These are phyloP conservation scores for Euphorbia pulcherrima DNA, from an alignment of 345 rosid genomes.

Conservation along the genomic window DNA sequence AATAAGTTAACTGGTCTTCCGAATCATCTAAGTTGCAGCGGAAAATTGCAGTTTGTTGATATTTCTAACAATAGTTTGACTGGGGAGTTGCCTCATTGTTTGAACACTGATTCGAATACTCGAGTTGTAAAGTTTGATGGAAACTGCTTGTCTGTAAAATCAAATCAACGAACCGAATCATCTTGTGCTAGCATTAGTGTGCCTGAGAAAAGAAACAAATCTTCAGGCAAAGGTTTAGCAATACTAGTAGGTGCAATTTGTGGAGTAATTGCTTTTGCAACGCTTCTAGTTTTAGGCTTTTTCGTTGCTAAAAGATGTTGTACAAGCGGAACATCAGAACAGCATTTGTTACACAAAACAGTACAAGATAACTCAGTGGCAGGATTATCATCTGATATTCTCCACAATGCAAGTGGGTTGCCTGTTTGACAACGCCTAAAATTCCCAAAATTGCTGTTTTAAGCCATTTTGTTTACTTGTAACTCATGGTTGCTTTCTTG, in stretches of 20 bases:
- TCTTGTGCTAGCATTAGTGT: conserved; percentile 41
- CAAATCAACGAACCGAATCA: conserved; percentile 46
- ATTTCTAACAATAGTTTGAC: conserved; percentile 54
- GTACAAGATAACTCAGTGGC: conserved; percentile 39
- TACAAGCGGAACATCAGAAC: conserved; percentile 42
- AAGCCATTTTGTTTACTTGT: no score
- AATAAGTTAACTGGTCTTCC: conserved; percentile 56
- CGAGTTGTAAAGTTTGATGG: conserved; percentile 36
- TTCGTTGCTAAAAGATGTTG: conserved; percentile 36
- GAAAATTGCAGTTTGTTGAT: conserved; percentile 50
- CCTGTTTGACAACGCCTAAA: not conserved
- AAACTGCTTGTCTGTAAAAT: conserved; percentile 51
- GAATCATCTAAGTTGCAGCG: conserved; percentile 43
- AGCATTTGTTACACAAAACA: conserved; percentile 45
- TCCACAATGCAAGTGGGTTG: conserved; percentile 56
- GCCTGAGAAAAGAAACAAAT: conserved; percentile 27
- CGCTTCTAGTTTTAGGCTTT: conserved; percentile 38
- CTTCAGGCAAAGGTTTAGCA: conserved; percentile 35
- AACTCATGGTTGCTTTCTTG: conserved; percentile 1
- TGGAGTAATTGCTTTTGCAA: conserved; percentile 29
- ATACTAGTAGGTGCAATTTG: conserved; percentile 38
- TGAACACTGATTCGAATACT: conserved; percentile 31
- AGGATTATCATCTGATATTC: conserved; percentile 50
- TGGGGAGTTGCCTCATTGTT: conserved; percentile 54
- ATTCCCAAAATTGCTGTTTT: no score